These are phyloP conservation scores for Streptanthus diversifolius DNA, from an alignment of 345 rosid genomes.

Conservation along the genomic window DNA sequence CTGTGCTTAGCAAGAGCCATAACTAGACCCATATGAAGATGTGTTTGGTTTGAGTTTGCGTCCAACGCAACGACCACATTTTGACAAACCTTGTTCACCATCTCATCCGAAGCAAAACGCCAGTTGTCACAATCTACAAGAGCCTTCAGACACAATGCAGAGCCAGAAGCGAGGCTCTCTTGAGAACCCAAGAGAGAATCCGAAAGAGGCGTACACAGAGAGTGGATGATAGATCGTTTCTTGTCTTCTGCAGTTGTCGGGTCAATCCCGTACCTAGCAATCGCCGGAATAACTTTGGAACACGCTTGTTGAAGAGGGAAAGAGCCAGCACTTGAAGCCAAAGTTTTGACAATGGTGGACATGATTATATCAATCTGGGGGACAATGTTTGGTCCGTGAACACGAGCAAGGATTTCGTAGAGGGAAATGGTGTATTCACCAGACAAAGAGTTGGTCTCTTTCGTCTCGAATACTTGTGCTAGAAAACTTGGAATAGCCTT, in stretches of 20 bases:
- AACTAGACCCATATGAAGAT: constrained; percentile 69
- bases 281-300: constrained; percentile 87
- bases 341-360: constrained; percentile 74
- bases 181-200: constrained; percentile 76
- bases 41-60: constrained; percentile 66
- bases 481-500: constrained; percentile 83
- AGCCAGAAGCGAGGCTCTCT: constrained; percentile 79
- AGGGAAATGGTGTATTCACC: constrained; percentile 94
- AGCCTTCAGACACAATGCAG: constrained; percentile 85
- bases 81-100: constrained; percentile 88
- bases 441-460: constrained; percentile 73
- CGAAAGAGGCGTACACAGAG: constrained; percentile 77
- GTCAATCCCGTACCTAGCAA: constrained; percentile 85
- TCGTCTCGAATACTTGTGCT: constrained; percentile 95
- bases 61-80: constrained; percentile 86
- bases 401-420: constrained; percentile 91
- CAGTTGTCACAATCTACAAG: constrained; percentile 90
- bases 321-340: constrained; percentile 88
- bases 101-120: constrained; percentile 85
- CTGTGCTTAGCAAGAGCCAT: constrained; percentile 88
- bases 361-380: constrained; percentile 87
- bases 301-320: constrained; percentile 97
- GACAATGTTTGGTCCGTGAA: constrained; percentile 87
- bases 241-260: constrained; percentile 67
- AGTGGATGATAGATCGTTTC: constrained; percentile 68